A percentile compares a stretch with the other conserved stretches of the same genome.
These are phyloP conservation scores for Albizia julibrissin DNA, from an alignment of 306 rosid genomes.

Conservation along the genomic window DNA sequence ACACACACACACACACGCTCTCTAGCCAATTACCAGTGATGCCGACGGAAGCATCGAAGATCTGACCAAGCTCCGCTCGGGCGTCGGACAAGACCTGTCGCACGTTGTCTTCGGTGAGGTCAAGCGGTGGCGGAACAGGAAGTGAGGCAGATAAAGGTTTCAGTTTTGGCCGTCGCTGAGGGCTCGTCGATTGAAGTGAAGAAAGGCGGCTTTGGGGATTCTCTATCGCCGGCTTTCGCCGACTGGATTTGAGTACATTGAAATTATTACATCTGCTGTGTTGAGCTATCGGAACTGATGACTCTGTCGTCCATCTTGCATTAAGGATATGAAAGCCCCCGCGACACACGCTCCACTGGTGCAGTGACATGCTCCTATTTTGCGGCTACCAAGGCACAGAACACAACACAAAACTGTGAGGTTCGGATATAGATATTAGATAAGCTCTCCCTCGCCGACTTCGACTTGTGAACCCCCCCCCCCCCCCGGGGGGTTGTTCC, in stretches of 20 bases:
- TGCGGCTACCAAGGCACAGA: not conserved
- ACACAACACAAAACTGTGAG: not conserved
- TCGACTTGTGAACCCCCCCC: not conserved
- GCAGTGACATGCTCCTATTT: conserved; percentile 37
- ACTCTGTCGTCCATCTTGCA: conserved; percentile 12
- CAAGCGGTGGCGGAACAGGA: conserved; percentile 60
- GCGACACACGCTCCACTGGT: conserved; percentile 1
- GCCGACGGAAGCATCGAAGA: conserved; percentile 85
- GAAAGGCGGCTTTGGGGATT: conserved; percentile 17
- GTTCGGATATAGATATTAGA: conserved; percentile 16
- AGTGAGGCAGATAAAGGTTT: conserved; percentile 47
- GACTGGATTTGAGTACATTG: not conserved
- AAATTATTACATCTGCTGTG: not conserved
- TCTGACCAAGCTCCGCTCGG: conserved; percentile 64
- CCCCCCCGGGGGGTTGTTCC: too few species aligned
- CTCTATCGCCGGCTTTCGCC: not conserved
- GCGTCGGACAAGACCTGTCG: conserved; percentile 69
- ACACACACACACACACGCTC: not conserved
- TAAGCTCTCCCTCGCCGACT: not conserved
- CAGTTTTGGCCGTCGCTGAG: conserved; percentile 4
- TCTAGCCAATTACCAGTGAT: conserved; percentile 62
- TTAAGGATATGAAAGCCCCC: conserved; percentile 28
- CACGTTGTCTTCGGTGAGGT: conserved; percentile 78
- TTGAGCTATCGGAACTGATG: conserved; percentile 2
- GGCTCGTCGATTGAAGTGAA: conserved; percentile 1